Conservation (phyloP, 2,329 filamentous ascomycete genomes). For the Ophiocordyceps robertsii region DNA sequence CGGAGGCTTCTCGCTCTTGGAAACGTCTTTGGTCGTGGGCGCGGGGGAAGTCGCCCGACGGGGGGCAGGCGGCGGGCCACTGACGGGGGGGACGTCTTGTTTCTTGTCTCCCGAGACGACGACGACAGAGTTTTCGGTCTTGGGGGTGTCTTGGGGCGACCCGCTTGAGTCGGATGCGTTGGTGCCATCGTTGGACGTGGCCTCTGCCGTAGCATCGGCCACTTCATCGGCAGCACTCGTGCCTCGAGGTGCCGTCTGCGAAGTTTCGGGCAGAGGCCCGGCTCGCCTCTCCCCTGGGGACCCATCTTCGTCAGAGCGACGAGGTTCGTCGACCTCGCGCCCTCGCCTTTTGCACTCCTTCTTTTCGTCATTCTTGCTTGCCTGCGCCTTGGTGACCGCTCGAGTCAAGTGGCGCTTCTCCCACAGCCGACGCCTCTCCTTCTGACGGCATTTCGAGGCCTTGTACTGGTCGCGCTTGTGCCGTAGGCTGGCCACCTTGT, state of each 20-base stretch:
- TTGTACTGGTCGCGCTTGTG: conserved; percentile 36
- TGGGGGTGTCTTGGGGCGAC: conserved; percentile 18
- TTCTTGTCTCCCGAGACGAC: conserved; percentile 13
- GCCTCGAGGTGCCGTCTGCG: conserved; percentile 3
- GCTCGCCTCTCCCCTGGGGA: neutral
- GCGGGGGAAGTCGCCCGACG: conserved; percentile 1
- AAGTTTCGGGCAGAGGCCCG: conserved; percentile 3
- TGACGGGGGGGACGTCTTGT: conserved; percentile 18
- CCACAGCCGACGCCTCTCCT: conserved; percentile 34
- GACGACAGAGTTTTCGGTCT: conserved; percentile 13
- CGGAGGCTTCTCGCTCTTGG: conserved; percentile 5
- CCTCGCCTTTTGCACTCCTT: conserved; percentile 15
- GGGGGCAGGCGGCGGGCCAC: conserved; percentile 10
- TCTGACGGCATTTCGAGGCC: conserved; percentile 29
- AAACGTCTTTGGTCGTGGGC: conserved; percentile 3
- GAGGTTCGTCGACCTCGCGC: conserved; percentile 9
- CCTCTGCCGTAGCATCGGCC: conserved; percentile 6
- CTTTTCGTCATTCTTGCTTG: conserved; percentile 23
- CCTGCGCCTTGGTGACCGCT: conserved; percentile 26
- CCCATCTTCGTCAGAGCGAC: neutral
- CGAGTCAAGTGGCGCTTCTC: conserved; percentile 31
- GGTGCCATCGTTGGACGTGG: conserved; percentile 8
- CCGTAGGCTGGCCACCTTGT: conserved; percentile 34
- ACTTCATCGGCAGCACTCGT: neutral
- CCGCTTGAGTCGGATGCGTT: conserved; percentile 16